Evolutionary conservation across 371 early-diverging fungal species (phyloP).

Genomic region (Mucor circinelloides): DNA sequence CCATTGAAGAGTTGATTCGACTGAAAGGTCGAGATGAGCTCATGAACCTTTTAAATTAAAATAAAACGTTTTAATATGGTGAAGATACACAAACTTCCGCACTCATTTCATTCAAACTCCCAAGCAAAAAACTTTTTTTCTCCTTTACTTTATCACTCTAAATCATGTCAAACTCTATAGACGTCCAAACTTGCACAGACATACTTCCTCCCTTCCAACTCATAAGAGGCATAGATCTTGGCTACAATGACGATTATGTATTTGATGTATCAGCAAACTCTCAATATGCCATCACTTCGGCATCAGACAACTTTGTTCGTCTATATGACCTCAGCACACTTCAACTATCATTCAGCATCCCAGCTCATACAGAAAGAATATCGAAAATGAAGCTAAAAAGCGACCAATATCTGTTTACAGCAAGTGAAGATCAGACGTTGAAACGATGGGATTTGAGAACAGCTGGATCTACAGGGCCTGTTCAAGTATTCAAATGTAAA

Average conservation of each 20-base stretch:
- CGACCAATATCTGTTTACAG: conserved; percentile 64
- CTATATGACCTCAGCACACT: conserved; percentile 65
- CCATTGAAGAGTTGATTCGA: conserved; percentile 9
- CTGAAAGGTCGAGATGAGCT: conserved; percentile 9
- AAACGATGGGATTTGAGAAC: conserved; percentile 76
- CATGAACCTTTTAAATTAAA: not conserved
- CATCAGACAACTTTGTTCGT: conserved; percentile 68
- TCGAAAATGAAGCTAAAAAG: conserved; percentile 63
- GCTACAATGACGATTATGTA: conserved; percentile 62
- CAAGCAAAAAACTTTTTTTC: conserved; percentile 1
- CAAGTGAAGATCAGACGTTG: conserved; percentile 64
- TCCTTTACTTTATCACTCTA: not conserved
- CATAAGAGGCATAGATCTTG: conserved; percentile 43
- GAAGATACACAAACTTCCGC: not conserved
- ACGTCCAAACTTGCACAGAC: conserved; percentile 25
- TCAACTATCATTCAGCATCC: conserved; percentile 40
- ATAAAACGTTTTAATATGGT: not conserved
- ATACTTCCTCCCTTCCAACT: conserved; percentile 44
- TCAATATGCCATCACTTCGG: conserved; percentile 65
- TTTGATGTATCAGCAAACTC: conserved; percentile 65
- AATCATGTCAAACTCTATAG: conserved; percentile 16
- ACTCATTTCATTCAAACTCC: not conserved
- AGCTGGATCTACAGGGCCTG: conserved; percentile 37
- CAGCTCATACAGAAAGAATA: conserved; percentile 60
- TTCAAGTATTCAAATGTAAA: conserved; percentile 65